Conservation (phyloP, 1,139 yeast species). For the Zygosaccharomyces pseudobailii region DNA sequence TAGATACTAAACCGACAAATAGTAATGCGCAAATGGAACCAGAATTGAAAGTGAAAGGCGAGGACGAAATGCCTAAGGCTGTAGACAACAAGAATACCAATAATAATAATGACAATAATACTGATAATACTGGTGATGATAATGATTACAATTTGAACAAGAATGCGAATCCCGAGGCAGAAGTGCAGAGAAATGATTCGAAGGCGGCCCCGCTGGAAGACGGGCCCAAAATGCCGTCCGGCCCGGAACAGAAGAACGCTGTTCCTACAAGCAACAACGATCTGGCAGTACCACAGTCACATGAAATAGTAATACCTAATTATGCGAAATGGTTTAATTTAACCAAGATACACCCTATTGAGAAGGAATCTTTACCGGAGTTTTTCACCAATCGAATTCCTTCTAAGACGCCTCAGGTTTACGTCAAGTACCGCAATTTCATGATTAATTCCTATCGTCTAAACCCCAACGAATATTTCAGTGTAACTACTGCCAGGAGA, state of each 20-base stretch:
- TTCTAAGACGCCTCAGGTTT: constrained; percentile 84
- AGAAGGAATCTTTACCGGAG: constrained; percentile 79
- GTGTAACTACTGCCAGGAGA: constrained; percentile 91
- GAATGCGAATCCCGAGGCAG: constrained; percentile 20
- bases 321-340: constrained; percentile 88
- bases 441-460: constrained; percentile 89
- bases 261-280: constrained; percentile 3
- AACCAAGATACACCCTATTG: constrained; percentile 59
- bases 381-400: constrained; percentile 73
- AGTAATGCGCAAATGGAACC: neutral
- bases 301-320: constrained; percentile 87
- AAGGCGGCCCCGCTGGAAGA: neutral
- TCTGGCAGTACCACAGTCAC: constrained; percentile 55
- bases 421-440: constrained; percentile 83
- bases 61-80: constrained; percentile 2
- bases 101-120: constrained; percentile 3
- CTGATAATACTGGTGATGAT: neutral
- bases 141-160: constrained; percentile 19
- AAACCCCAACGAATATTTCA: constrained; percentile 87
- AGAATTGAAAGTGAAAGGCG: constrained; percentile 4
- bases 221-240: neutral
- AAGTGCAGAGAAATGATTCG: constrained; percentile 13
- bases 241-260: neutral
- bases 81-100: neutral
- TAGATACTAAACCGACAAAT: neutral